Percentiles rank a stretch among this genome's conserved stretches.
Conservation (phyloP, 306 rosid species). For the Abrus pulchellus region DNA sequence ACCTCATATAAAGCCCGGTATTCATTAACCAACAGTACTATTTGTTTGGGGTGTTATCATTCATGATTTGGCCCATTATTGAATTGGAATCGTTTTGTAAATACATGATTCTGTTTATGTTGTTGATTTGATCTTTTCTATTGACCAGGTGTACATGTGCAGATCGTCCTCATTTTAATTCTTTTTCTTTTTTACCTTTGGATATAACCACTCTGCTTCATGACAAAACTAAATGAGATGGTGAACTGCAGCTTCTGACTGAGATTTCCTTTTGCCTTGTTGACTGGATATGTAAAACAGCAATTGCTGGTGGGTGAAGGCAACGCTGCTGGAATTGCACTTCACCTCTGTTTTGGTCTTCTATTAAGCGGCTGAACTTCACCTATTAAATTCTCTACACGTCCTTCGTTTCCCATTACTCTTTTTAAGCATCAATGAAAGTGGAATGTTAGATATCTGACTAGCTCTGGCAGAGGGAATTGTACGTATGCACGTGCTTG, state of each 20-base stretch:
- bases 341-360: constrained; percentile 1
- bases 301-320: background rate
- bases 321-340: background rate
- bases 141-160: constrained; percentile 8
- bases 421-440: constrained; percentile 11
- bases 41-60: background rate
- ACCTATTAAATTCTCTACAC: background rate
- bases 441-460: constrained; percentile 15
- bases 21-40: constrained; percentile 1
- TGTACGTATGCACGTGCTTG: background rate
- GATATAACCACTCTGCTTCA: background rate
- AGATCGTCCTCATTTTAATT: constrained; percentile 7
- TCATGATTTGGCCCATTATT: constrained; percentile 21
- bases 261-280: background rate
- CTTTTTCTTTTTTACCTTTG: background rate
- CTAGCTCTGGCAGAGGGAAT: background rate
- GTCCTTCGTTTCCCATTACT: background rate
- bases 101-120: constrained; percentile 20
- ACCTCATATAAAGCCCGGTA: constrained; percentile 8
- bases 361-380: background rate
- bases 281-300: background rate
- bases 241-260: constrained; percentile 6
- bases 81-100: constrained; percentile 38
- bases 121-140: constrained; percentile 30
- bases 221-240: background rate